phyloP scores from a whole-genome alignment of 2,329 filamentous ascomycete genomes.

The Monosporascus sp. region DNA sequence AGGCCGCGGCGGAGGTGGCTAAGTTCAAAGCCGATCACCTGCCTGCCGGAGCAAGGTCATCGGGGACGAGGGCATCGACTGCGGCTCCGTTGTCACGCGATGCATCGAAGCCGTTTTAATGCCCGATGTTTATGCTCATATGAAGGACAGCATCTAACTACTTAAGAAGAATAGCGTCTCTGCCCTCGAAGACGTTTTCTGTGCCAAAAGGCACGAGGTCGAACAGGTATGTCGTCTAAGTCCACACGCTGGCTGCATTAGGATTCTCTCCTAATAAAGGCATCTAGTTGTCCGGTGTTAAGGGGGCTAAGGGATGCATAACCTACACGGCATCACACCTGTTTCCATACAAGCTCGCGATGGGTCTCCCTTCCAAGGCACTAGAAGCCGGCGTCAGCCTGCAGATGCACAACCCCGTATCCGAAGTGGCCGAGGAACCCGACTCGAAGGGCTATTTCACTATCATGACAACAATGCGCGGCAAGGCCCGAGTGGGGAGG shows the following conservation, averaged over 20 bases:
- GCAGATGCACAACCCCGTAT: slow-evolving; percentile 16
- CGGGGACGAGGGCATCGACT: slow-evolving; percentile 34
- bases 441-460: slow-evolving; percentile 28
- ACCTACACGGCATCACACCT: slow-evolving; percentile 15
- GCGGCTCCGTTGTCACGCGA: slow-evolving; percentile 37
- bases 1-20: slow-evolving; percentile 24
- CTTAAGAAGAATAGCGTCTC: slow-evolving; percentile 18
- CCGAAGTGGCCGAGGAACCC: slow-evolving; percentile 6
- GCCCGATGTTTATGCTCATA: slow-evolving; percentile 9
- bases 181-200: slow-evolving; percentile 24
- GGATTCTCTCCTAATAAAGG: neutral
- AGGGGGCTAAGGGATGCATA: slow-evolving; percentile 23
- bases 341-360: slow-evolving; percentile 15
- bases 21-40: slow-evolving; percentile 24
- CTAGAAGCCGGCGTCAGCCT: slow-evolving; percentile 10
- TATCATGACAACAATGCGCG: slow-evolving; percentile 45
- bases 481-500: slow-evolving; percentile 44
- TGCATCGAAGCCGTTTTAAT: slow-evolving; percentile 34
- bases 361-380: slow-evolving; percentile 4
- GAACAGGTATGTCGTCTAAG: slow-evolving; percentile 19
- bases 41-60: slow-evolving; percentile 27
- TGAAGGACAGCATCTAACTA: slow-evolving; percentile 26
- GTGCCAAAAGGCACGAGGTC: slow-evolving; percentile 19
- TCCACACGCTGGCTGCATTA: slow-evolving; percentile 2
- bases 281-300: slow-evolving; percentile 21